phyloP scores from a whole-genome alignment of 768 basidiomycete species.

The Hericium rajendrae region DNA sequence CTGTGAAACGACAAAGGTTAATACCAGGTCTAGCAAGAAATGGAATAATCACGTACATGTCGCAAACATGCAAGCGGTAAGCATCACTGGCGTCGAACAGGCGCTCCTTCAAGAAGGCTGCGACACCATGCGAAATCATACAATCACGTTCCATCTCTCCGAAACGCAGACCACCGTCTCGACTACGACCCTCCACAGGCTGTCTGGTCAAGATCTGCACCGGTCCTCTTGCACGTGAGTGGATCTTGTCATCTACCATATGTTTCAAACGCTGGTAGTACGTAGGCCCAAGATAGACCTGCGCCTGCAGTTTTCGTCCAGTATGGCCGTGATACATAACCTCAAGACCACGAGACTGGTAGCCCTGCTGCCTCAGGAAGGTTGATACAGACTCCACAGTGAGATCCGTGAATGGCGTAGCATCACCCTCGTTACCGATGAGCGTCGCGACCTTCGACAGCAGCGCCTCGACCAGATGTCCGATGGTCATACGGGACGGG shows the following conservation, averaged over 20 bases:
- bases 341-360: slow-evolving; percentile 94
- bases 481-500: slow-evolving; percentile 99
- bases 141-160: slow-evolving; percentile 99
- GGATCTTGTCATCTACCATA: slow-evolving; percentile 99
- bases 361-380: slow-evolving; percentile 80
- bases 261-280: slow-evolving; percentile 99
- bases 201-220: slow-evolving; percentile 97
- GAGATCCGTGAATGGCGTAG: slow-evolving; percentile 96
- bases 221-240: slow-evolving; percentile 93
- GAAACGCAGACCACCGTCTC: slow-evolving; percentile 98
- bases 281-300: slow-evolving; percentile 96
- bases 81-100: slow-evolving; percentile 90
- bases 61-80: slow-evolving; percentile 91
- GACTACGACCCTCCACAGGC: slow-evolving; percentile 96
- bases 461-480: slow-evolving; percentile 97
- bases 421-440: slow-evolving; percentile 95
- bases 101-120: slow-evolving; percentile 95
- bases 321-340: slow-evolving; percentile 99
- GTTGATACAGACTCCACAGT: slow-evolving; percentile 98
- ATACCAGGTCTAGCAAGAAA: not conserved
- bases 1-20: slow-evolving; percentile 28
- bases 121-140: slow-evolving; percentile 99
- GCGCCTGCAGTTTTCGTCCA: slow-evolving; percentile 94
- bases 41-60: slow-evolving; percentile 56
- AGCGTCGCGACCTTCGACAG: slow-evolving; percentile 94